Evolutionary conservation across 768 basidiomycete species (phyloP).

Genomic region (Flagelloscypha sp.): DNA sequence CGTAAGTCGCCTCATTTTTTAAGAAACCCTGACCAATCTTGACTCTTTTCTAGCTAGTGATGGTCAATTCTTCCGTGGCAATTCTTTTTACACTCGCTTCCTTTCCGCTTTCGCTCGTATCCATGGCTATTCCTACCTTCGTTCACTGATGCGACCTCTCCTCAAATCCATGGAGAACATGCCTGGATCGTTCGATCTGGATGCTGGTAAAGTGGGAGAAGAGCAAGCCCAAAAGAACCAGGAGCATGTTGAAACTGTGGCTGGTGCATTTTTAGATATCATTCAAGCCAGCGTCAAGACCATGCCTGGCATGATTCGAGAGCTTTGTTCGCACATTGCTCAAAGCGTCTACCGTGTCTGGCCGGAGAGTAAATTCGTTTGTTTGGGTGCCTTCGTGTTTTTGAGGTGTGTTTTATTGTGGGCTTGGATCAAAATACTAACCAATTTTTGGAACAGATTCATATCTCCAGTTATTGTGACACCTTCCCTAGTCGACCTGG

Average conservation of each 20-base stretch:
- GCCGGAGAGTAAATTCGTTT: slow-evolving; percentile 75
- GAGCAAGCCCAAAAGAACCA: slow-evolving; percentile 63
- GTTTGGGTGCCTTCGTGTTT: slow-evolving; percentile 88
- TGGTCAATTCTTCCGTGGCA: slow-evolving; percentile 76
- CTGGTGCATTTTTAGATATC: slow-evolving; percentile 66
- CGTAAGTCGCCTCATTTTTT: slow-evolving; percentile 32
- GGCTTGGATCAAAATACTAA: not conserved
- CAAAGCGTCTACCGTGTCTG: too few relatives aligned
- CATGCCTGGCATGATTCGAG: slow-evolving; percentile 23
- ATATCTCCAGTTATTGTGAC: slow-evolving; percentile 87
- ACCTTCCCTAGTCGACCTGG: slow-evolving; percentile 79
- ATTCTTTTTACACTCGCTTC: slow-evolving; percentile 81
- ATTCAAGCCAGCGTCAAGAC: slow-evolving; percentile 65
- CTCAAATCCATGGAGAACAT: slow-evolving; percentile 66
- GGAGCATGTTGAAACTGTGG: slow-evolving; percentile 62
- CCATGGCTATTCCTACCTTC: slow-evolving; percentile 91
- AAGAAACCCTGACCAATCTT: not conserved
- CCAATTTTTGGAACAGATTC: slow-evolving; percentile 46
- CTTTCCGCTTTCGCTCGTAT: slow-evolving; percentile 79
- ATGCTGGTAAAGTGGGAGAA: slow-evolving; percentile 52
- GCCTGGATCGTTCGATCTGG: slow-evolving; percentile 71
- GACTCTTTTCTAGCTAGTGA: slow-evolving; percentile 52
- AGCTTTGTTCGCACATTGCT: too few relatives aligned
- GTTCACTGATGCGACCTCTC: slow-evolving; percentile 68
- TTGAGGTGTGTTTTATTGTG: slow-evolving; percentile 46